Evolutionary conservation across 1,284 basidiomycete genomes (phyloP).

Genomic region (Naganishia sp.): DNA sequence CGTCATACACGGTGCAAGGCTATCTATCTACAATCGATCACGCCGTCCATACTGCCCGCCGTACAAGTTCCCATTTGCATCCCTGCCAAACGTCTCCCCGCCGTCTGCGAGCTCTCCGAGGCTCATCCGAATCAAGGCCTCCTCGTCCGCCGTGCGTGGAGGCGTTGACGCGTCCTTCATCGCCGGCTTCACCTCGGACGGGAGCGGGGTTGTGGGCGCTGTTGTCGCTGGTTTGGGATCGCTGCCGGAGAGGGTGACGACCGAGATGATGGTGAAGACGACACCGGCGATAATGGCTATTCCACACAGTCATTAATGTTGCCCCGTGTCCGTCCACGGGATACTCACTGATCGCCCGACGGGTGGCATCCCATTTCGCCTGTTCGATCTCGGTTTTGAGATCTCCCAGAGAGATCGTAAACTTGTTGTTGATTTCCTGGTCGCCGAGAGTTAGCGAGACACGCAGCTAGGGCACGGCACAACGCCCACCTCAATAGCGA

Average conservation of each 20-base stretch:
- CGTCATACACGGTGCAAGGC: not conserved
- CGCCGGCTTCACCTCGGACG: not conserved
- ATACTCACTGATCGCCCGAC: constrained; percentile 73
- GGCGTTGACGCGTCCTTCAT: constrained; percentile 22
- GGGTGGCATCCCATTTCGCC: constrained; percentile 87
- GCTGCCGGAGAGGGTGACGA: constrained; percentile 34
- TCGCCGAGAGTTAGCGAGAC: not conserved
- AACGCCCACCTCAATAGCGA: constrained; percentile 75
- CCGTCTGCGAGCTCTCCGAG: constrained; percentile 14
- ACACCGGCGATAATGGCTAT: constrained; percentile 49
- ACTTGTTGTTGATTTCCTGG: constrained; percentile 82
- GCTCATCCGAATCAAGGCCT: constrained; percentile 14
- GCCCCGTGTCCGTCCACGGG: not conserved
- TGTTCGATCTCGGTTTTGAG: constrained; percentile 83
- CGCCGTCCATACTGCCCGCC: constrained; percentile 20
- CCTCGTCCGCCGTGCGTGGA: constrained; percentile 15
- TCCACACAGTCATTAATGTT: not conserved
- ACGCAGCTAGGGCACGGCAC: not conserved
- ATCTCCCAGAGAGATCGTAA: constrained; percentile 79
- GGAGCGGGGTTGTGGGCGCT: constrained; percentile 1
- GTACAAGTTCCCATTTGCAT: constrained; percentile 10
- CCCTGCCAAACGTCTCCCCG: constrained; percentile 8
- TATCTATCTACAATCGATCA: constrained; percentile 10
- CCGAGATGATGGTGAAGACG: constrained; percentile 43
- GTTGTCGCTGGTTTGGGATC: constrained; percentile 13